Conservation (phyloP, 179 eudicot genomes). For the Beta macrorhiza region DNA sequence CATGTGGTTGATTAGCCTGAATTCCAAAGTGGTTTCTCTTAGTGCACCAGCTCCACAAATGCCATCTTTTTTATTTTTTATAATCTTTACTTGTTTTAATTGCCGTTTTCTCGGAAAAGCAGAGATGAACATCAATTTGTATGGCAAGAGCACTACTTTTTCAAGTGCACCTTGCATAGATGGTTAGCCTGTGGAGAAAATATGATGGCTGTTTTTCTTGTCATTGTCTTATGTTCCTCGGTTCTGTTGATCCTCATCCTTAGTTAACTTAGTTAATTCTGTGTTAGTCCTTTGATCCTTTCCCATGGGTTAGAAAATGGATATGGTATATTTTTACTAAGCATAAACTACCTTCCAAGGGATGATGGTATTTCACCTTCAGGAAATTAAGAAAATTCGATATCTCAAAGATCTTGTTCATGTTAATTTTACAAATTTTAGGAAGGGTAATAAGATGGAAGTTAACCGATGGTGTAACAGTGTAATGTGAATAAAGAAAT, state of each 20-base stretch:
- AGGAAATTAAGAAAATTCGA: background rate
- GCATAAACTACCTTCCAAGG: too few relatives aligned
- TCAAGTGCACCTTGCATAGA: background rate
- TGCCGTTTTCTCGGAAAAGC: background rate
- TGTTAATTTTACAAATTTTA: background rate
- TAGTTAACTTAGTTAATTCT: too few relatives aligned
- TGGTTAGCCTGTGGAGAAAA: background rate
- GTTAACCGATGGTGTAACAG: background rate
- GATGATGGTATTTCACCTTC: too few relatives aligned
- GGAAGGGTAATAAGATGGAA: too few relatives aligned
- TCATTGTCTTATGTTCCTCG: background rate
- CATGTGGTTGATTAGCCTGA: background rate
- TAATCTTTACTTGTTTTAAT: background rate
- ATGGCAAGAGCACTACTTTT: conserved; percentile 1
- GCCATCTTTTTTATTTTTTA: background rate
- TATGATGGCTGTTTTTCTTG: background rate
- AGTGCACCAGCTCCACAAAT: background rate
- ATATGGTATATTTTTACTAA: background rate
- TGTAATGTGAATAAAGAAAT: background rate
- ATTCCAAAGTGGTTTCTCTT: background rate
- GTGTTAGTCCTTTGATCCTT: background rate
- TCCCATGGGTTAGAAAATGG: background rate
- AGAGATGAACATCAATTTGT: background rate
- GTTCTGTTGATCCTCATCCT: background rate
- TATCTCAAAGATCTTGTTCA: background rate